Conservation (phyloP, 2,329 filamentous ascomycete species). For the Chalaropsis thielavioides region DNA sequence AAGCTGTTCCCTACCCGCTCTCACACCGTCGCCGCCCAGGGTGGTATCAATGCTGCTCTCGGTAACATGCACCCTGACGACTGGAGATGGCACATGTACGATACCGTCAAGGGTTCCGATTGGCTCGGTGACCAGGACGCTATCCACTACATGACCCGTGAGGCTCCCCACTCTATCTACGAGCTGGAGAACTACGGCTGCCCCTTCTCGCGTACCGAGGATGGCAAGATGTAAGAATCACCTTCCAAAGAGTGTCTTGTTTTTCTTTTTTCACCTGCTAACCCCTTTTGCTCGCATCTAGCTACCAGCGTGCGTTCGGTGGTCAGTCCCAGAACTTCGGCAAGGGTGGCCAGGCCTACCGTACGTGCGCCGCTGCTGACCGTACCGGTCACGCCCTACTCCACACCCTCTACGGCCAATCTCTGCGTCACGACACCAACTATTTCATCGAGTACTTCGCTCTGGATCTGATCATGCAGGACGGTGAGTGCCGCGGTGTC, state of each 20-base stretch:
- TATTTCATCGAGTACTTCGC: conserved; percentile 99
- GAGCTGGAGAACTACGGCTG: conserved; percentile 97
- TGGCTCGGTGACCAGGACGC: conserved; percentile 96
- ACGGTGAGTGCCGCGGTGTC: conserved; percentile 90
- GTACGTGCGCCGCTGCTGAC: conserved; percentile 91
- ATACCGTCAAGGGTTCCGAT: conserved; percentile 94
- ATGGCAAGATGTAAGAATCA: conserved; percentile 68
- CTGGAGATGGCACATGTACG: conserved; percentile 99
- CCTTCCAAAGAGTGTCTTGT: conserved; percentile 6
- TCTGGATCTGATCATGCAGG: conserved; percentile 92
- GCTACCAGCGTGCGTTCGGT: conserved; percentile 96
- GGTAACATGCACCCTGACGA: conserved; percentile 97
- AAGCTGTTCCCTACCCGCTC: conserved; percentile 78
- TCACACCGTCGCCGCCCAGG: conserved; percentile 70
- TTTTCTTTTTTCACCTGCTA: background rate
- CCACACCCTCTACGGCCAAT: conserved; percentile 97
- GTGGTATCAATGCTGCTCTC: conserved; percentile 76
- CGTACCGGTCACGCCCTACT: conserved; percentile 94
- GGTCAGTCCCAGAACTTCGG: conserved; percentile 90
- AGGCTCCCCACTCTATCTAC: conserved; percentile 80
- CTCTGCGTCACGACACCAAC: conserved; percentile 92
- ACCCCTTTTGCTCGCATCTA: conserved; percentile 25
- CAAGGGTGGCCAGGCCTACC: conserved; percentile 95
- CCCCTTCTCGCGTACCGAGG: conserved; percentile 90
- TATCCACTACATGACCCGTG: conserved; percentile 96